phyloP scores from a whole-genome alignment of 345 rosid species.

The Eucalyptus virginea region DNA sequence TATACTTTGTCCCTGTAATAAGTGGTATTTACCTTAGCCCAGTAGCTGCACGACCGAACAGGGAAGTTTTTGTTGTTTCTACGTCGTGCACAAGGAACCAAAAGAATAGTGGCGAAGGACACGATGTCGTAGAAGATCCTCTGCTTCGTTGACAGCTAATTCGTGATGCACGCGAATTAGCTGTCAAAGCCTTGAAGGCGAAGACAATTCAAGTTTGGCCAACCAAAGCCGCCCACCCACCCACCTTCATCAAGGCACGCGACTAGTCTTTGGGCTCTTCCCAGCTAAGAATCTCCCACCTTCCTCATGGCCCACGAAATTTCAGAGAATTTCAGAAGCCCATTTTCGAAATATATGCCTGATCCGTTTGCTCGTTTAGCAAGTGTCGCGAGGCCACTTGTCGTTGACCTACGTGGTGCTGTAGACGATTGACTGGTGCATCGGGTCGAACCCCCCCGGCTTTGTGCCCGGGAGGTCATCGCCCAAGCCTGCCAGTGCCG shows the following conservation, averaged over 20 bases:
- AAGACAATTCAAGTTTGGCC: background rate
- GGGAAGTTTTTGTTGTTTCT: background rate
- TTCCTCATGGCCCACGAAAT: background rate
- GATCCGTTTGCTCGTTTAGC: background rate
- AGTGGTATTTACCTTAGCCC: background rate
- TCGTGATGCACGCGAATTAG: background rate
- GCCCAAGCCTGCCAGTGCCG: accelerated
- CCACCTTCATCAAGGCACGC: background rate
- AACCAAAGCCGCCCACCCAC: background rate
- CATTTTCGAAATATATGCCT: background rate
- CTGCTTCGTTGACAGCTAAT: background rate
- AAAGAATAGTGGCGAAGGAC: background rate
- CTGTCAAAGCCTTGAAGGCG: background rate
- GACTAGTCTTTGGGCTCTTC: background rate
- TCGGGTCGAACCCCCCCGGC: background rate
- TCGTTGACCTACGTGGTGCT: background rate
- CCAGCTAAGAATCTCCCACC: background rate
- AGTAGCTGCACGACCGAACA: background rate
- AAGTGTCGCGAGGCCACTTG: background rate
- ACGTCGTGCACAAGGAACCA: background rate
- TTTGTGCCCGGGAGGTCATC: background rate
- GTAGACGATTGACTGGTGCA: background rate
- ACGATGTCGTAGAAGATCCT: background rate
- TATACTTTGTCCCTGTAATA: accelerated
- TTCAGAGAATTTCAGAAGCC: background rate